Evolutionary conservation across 495 filamentous ascomycete genomes (phyloP).

Genomic region (Lasiosphaeriaceae sp.): DNA sequence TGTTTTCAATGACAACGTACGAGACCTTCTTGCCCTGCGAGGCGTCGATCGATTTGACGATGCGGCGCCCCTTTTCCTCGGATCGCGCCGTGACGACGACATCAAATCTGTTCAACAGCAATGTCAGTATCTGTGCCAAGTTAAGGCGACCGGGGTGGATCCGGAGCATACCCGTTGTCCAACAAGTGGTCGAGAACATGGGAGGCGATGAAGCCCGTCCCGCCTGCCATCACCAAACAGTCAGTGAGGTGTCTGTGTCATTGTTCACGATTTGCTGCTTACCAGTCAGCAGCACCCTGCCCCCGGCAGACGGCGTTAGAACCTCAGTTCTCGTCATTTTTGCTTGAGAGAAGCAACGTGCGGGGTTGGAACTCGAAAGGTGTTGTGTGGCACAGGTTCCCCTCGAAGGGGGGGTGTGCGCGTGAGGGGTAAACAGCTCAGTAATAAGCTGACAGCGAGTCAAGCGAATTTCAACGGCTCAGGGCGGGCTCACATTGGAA

Average conservation of each 20-base stretch:
- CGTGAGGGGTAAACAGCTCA: too few relatives aligned
- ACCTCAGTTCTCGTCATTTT: slow-evolving; percentile 5
- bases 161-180: slow-evolving; percentile 25
- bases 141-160: too few relatives aligned
- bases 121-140: not conserved
- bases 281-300: slow-evolving; percentile 31
- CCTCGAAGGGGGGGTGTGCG: not conserved
- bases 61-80: slow-evolving; percentile 32
- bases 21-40: slow-evolving; percentile 15
- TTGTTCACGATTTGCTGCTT: not conserved
- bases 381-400: not conserved
- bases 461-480: too few relatives aligned
- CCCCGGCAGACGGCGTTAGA: not conserved
- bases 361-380: not conserved
- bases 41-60: slow-evolving; percentile 28
- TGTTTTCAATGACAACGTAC: slow-evolving; percentile 33
- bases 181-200: slow-evolving; percentile 35
- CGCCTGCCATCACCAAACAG: slow-evolving; percentile 20
- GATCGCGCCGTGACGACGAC: slow-evolving; percentile 40
- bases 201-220: slow-evolving; percentile 40
- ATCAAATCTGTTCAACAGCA: slow-evolving; percentile 22
- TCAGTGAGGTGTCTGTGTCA: not conserved
- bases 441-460: too few relatives aligned
- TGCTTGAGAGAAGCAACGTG: not conserved
- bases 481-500: too few relatives aligned